Percentiles rank a stretch among this genome's conserved stretches.
phyloP scores from a whole-genome alignment of 1,284 basidiomycete genomes.

The Apiotrichum montevideense region DNA sequence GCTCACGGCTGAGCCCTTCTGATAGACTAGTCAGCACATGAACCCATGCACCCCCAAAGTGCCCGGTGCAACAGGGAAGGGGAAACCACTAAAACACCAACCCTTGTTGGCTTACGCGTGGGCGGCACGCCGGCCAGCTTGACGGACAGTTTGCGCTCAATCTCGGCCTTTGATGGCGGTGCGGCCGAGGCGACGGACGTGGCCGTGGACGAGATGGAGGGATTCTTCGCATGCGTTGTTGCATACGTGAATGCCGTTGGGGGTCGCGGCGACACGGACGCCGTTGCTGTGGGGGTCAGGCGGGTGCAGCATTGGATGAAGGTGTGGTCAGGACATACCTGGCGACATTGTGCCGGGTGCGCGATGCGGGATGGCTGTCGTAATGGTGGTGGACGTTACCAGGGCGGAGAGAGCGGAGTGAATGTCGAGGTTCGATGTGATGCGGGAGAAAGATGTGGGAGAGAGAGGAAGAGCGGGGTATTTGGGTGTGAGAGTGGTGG shows the following conservation, averaged over 20 bases:
- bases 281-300: background rate
- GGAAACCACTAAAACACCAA: background rate
- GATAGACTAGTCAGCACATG: background rate
- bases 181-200: constrained; percentile 47
- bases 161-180: constrained; percentile 76
- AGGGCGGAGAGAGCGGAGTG: too few relatives aligned
- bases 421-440: too few relatives aligned
- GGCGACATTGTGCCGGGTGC: background rate
- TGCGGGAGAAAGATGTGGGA: too few relatives aligned
- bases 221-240: background rate
- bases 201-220: constrained; percentile 4
- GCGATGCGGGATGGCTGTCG: background rate
- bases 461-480: too few relatives aligned
- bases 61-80: background rate
- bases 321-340: background rate
- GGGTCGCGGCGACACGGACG: background rate
- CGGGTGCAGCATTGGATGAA: too few relatives aligned
- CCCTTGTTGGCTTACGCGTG: background rate
- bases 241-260: background rate
- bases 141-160: constrained; percentile 77
- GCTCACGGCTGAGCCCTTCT: background rate
- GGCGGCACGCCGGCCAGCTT: constrained; percentile 50
- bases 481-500: too few relatives aligned
- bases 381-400: background rate
- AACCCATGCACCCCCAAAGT: too few relatives aligned